A percentile compares a stretch with the other conserved stretches of the same genome.
Conservation (phyloP, 2,329 filamentous ascomycete species). For the Simplicillium sp. region DNA sequence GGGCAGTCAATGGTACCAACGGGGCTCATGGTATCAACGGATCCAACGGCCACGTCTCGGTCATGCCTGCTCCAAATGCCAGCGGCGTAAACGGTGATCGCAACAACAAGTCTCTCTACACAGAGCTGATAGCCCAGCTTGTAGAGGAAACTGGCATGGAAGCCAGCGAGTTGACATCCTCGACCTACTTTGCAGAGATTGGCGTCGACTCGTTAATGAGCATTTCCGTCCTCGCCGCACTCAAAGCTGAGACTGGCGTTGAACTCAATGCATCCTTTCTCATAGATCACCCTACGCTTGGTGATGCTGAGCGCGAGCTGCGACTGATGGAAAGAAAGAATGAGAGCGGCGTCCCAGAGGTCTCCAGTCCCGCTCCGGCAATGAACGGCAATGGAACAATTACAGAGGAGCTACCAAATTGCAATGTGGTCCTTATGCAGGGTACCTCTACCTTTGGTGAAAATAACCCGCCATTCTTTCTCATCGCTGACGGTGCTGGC, state of each 20-base stretch:
- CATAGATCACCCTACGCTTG: conserved; percentile 3
- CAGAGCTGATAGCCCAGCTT: neutral
- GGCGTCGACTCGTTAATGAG: conserved; percentile 5
- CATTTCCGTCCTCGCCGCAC: conserved; percentile 2
- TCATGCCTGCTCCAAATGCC: too few species aligned
- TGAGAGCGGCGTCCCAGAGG: too few species aligned
- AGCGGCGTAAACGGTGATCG: neutral
- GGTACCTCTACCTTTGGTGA: neutral
- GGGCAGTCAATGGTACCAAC: neutral
- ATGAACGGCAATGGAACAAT: too few species aligned
- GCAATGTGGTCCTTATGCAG: neutral
- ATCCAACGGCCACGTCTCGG: too few species aligned
- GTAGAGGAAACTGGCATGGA: conserved; percentile 1
- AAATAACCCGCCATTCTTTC: neutral
- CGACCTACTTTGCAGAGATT: conserved; percentile 3
- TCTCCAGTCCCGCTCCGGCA: too few species aligned
- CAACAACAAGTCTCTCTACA: neutral
- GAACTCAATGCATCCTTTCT: conserved; percentile 4
- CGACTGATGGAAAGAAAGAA: neutral
- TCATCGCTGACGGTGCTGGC: neutral
- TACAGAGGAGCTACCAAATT: neutral
- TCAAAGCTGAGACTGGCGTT: neutral
- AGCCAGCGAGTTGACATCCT: conserved; percentile 1
- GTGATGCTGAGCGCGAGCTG: conserved; percentile 2
- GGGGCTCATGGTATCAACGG: too few species aligned